Percentiles rank a stretch among this genome's conserved stretches.
Conservation (phyloP, 495 filamentous ascomycete genomes). For the Cercophora samala region DNA sequence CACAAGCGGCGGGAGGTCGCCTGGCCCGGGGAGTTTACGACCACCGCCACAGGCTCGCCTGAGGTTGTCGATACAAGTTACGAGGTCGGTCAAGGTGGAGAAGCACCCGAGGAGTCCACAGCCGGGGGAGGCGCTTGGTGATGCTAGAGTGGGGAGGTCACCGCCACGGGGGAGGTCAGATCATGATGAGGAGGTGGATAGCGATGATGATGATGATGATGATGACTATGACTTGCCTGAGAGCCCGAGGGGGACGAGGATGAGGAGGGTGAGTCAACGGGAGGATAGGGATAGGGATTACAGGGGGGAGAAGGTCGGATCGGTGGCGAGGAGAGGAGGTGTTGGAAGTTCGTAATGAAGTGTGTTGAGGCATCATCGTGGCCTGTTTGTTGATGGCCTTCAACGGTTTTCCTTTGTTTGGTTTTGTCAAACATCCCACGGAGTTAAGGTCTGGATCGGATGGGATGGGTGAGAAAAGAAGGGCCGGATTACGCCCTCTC, state of each 20-base stretch:
- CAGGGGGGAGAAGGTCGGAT: neutral
- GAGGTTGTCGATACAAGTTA: slow-evolving; percentile 23
- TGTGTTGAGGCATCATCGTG: neutral
- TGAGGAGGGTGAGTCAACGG: neutral
- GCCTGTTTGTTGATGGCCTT: neutral
- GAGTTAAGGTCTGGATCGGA: neutral
- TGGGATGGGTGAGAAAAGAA: neutral
- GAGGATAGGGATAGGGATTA: neutral
- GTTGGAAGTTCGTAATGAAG: too few species aligned
- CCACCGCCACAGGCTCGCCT: slow-evolving; percentile 28
- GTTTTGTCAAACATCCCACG: neutral
- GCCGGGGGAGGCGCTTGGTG: neutral
- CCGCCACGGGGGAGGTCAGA: neutral
- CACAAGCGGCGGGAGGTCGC: neutral
- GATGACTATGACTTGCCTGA: neutral
- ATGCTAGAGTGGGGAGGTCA: slow-evolving; percentile 9
- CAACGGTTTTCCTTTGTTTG: neutral
- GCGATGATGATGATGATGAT: neutral
- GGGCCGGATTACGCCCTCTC: neutral
- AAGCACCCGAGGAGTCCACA: slow-evolving; percentile 13
- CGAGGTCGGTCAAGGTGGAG: slow-evolving; percentile 19
- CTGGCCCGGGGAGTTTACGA: slow-evolving; percentile 7
- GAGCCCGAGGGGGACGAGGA: neutral
- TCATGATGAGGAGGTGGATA: neutral
- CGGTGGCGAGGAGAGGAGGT: neutral